Evolutionary conservation across 495 filamentous ascomycete genomes (phyloP), one percentile per base, ranked within the genome.

Genomic region (Copromyces sp.): DNA sequence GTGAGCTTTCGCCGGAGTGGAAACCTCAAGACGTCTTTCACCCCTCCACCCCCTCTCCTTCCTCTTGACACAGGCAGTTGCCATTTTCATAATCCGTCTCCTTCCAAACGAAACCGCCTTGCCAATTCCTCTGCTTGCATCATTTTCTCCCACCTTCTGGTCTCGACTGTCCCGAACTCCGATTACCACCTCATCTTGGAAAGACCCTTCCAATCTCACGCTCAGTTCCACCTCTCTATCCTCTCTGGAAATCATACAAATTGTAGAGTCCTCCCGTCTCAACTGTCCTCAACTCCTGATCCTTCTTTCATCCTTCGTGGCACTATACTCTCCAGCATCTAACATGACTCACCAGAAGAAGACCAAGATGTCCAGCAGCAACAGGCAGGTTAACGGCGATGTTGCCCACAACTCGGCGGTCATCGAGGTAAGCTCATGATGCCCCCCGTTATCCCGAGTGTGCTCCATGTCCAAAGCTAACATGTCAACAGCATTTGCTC

Each of bases 401-500:
- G 74, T 75, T 59, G 71, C 78, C 32, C 74, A 76, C 53, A 65
- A 65, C 53, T 80, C 73, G 14, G 75, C 69, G 38, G 74, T 77
- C 37, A 39, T 81, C 40, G 73, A 79, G 11, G 79, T 81, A 76
- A 9, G 78, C 71, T 29, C 5, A 29, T 14, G 7, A 37, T 24
- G 12, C 9, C 47, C 20, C 9, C 70, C 42, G 9, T 41, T 24
- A 17, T 29, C 47, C 24, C 40, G 1, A 2, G 20, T n/a, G 37
- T 20, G 39, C 37, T 17, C 24, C 14, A 68, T 39, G 16, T n/a
- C n/a, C 39, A 17, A n/a, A 40, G 17, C 74, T 76, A 29, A 76
- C 74, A 41, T 40, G 17, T 5, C 32, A 7, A 20, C 78, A 96
- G 91, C 95, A 98, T 79, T 87, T 98, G 74, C 86, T 87, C 45